Evolutionary conservation across 371 early-diverging fungal species (phyloP).

Genomic region (Syncephalastrum contaminatum): DNA sequence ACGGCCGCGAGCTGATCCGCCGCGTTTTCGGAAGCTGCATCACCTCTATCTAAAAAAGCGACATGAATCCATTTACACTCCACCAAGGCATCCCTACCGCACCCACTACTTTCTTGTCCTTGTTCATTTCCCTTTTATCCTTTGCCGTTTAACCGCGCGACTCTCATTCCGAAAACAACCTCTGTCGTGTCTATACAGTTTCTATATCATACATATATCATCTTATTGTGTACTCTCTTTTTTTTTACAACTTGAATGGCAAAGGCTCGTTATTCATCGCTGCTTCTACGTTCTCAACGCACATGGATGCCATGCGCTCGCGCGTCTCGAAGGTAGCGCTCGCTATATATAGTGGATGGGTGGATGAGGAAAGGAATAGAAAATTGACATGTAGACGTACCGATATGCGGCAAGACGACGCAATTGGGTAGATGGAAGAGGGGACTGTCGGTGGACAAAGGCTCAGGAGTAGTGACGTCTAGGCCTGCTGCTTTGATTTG

Average conservation of each 20-base stretch:
- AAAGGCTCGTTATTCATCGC: conserved; percentile 13
- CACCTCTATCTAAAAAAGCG: conserved; percentile 35
- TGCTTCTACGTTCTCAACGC: conserved; percentile 27
- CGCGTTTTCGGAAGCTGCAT: conserved; percentile 47
- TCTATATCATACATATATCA: neutral
- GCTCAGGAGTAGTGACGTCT: conserved; percentile 90
- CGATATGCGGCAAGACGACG: conserved; percentile 73
- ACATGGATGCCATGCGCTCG: conserved; percentile 71
- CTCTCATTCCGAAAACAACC: too few relatives aligned
- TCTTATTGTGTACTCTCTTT: neutral
- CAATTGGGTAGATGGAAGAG: conserved; percentile 64
- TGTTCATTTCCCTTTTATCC: too few relatives aligned
- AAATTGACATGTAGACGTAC: conserved; percentile 18
- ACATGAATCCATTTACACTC: neutral
- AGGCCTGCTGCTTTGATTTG: conserved; percentile 73
- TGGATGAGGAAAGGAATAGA: conserved; percentile 14
- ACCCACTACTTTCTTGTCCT: too few relatives aligned
- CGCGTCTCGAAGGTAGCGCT: conserved; percentile 84
- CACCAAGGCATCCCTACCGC: neutral
- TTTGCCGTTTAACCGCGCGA: too few relatives aligned
- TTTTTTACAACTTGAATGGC: conserved; percentile 14
- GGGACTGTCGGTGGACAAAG: conserved; percentile 62
- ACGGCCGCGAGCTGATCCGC: conserved; percentile 50
- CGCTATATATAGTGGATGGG: conserved; percentile 39
- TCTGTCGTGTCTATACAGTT: conserved; percentile 6